phyloP scores from a whole-genome alignment of 106 monocot species.

The Vanilla planifolia region DNA sequence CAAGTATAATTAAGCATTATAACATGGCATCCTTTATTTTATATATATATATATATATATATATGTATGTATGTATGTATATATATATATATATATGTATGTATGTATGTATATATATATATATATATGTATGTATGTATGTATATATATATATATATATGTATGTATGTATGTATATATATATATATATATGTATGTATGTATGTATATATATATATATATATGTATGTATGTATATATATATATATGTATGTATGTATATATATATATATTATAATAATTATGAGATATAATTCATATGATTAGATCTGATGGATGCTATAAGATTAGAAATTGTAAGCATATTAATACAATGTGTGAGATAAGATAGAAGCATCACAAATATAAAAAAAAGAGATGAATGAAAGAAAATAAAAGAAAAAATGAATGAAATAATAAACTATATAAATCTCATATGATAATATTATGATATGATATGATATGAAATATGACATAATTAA shows the following conservation, averaged over 20 bases:
- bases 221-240: neutral
- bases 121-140: neutral
- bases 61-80: neutral
- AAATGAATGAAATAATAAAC: no score
- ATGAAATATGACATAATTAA: no score
- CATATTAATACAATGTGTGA: no score
- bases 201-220: neutral
- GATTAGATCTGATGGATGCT: no score
- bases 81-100: neutral
- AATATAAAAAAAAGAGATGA: no score
- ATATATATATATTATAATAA: constrained; percentile 1
- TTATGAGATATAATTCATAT: no score
- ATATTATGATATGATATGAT: no score
- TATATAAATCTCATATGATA: no score
- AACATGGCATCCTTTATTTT: neutral
- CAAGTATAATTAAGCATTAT: no score
- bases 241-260: neutral
- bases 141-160: neutral
- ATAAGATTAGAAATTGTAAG: no score
- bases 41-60: neutral
- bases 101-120: neutral
- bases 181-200: neutral
- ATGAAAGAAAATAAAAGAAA: no score
- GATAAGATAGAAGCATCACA: no score
- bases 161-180: neutral